Conservation (phyloP, 1,284 basidiomycete species). For the Athelia psychrophila region DNA sequence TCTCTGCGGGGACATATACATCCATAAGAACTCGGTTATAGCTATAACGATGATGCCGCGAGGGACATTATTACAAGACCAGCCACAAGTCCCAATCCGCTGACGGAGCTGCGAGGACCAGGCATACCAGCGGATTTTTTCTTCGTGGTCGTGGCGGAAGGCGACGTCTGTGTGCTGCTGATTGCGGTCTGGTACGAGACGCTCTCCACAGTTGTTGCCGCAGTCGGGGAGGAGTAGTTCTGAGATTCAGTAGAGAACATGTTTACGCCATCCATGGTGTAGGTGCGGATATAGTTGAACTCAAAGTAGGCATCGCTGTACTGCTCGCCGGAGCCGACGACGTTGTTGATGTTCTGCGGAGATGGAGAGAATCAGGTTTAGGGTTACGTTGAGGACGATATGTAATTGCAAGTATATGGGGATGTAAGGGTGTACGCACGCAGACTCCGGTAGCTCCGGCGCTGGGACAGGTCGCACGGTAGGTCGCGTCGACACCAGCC, state of each 20-base stretch:
- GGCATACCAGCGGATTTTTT: no score
- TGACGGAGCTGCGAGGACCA: no score
- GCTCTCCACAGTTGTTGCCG: not conserved
- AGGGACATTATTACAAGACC: no score
- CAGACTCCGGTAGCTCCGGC: slow-evolving; percentile 38
- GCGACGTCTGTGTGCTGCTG: no score
- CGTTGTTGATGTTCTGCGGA: slow-evolving; percentile 42
- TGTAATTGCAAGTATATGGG: no score
- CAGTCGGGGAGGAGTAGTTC: slow-evolving; percentile 1
- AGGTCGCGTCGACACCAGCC: slow-evolving; percentile 39
- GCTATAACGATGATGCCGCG: no score
- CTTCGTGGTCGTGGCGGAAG: no score
- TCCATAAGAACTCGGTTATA: no score
- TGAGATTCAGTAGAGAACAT: slow-evolving; percentile 5
- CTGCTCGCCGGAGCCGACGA: slow-evolving; percentile 44
- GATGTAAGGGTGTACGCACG: slow-evolving; percentile 30
- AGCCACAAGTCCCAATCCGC: no score
- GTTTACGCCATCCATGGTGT: slow-evolving; percentile 10
- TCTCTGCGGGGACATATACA: no score
- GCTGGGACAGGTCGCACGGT: slow-evolving; percentile 32
- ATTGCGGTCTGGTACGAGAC: no score
- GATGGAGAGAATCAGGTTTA: slow-evolving; percentile 14
- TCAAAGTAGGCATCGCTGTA: slow-evolving; percentile 42
- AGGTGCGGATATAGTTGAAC: slow-evolving; percentile 27
- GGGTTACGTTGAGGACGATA: slow-evolving; percentile 16